Base-by-base conservation (phyloP, 1,284 basidiomycete genomes). In the Amylostereum areolatum region DNA sequence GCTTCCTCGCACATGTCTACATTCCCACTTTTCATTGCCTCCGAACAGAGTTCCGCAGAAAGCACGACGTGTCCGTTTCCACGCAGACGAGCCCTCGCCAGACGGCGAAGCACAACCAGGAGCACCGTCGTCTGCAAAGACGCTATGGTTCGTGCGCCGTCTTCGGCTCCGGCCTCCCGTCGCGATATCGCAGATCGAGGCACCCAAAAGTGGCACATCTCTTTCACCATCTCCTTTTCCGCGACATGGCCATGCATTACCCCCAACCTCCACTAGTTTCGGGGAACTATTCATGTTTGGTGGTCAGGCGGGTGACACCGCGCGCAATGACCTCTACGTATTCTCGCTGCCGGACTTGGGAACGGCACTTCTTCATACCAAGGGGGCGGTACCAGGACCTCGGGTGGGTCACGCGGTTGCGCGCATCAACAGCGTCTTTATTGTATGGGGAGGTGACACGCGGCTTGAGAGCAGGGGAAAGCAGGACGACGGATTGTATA, bases 391-490 rank as follows among this genome's bases (percentile, higher is more conserved):
- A 18, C 97, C 97, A 0, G 82, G 85, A 11, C 85, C 93, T 0
- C 78, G 97, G 56, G 94, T 99, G 12, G 97, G 97, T 0, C 97
- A 99, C 71, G 92, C 95, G 2, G 89, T 89, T 64, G 95, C 95
- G 11, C 84, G 98, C 43, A 92, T 98, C 51, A 93, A 92, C 67
- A 94, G 92, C 61, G 95, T 98, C 44, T 77, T 99, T 58, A 92
- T 99, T 54, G 88, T 98, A 4, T 99, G 97, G 95, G 97, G 97
- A 51, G 97, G 97, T 32, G 97, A 99, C 66, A 99, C 96, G 3
- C 89, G 86, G 68, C 81, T 83, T 10, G 82, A 83, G 54, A 70
- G 71, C 8, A 75, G 78, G 9, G 93, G 96, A 58, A 82, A 80
- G 59, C 92, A 96, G 68, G 97, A 99, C 66, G 92, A 98, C 64